These are phyloP conservation scores for Physocladia obscura DNA, from an alignment of 192 early-diverging fungal species.

Conservation along the genomic window DNA sequence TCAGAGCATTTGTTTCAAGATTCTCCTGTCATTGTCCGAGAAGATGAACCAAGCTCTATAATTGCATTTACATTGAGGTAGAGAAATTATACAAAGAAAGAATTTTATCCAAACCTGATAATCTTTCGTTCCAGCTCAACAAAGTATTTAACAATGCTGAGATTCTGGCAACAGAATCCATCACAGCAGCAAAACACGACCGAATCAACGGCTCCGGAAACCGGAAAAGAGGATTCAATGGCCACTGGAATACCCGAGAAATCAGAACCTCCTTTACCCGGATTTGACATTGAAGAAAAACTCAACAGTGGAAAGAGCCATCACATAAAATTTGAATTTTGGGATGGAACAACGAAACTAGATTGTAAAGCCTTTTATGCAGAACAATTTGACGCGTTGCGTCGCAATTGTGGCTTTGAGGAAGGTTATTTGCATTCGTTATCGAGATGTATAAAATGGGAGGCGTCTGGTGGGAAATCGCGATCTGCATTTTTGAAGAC, in stretches of 20 bases:
- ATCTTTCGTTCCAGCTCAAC: slow-evolving; percentile 19
- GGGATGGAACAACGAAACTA: slow-evolving; percentile 25
- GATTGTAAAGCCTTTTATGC: slow-evolving; percentile 49
- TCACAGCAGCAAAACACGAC: too few relatives aligned
- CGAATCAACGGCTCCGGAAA: not conserved
- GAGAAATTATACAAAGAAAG: too few relatives aligned
- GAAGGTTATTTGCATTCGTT: slow-evolving; percentile 40
- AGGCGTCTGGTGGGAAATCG: slow-evolving; percentile 48
- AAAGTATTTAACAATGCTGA: slow-evolving; percentile 15
- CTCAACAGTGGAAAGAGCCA: slow-evolving; percentile 66
- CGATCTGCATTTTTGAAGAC: slow-evolving; percentile 64
- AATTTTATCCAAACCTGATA: too few relatives aligned
- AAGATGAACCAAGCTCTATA: slow-evolving; percentile 53
- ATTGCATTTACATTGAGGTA: slow-evolving; percentile 48
- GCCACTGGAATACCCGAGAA: not conserved
- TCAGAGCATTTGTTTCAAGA: slow-evolving; percentile 81
- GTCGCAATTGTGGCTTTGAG: slow-evolving; percentile 41
- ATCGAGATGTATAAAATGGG: slow-evolving; percentile 42
- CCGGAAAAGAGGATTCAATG: not conserved
- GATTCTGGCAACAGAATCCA: slow-evolving; percentile 21
- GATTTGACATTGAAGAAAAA: slow-evolving; percentile 60
- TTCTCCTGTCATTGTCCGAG: slow-evolving; percentile 43
- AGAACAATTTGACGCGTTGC: slow-evolving; percentile 45
- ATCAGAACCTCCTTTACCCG: slow-evolving; percentile 17
- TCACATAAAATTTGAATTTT: slow-evolving; percentile 67